Evolutionary conservation across 305 asterid genomes (phyloP).

Genomic region (Solanum chacoense): DNA sequence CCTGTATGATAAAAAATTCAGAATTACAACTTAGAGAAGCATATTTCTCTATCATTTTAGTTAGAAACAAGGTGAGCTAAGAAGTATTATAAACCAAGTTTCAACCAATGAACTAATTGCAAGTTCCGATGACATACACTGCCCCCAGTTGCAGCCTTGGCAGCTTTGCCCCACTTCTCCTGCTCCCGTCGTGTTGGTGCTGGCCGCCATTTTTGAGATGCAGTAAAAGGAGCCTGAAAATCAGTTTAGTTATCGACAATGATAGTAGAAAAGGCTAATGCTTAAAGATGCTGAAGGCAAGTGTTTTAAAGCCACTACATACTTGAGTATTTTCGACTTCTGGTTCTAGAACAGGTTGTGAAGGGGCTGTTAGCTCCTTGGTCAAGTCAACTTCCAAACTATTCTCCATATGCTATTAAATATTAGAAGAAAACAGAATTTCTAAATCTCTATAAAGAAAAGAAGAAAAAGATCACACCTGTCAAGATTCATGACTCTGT

Average conservation of each 20-base stretch:
- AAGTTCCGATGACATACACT: constrained; percentile 40
- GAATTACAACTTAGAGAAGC: not conserved
- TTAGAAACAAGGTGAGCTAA: not conserved
- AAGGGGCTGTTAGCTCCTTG: constrained; percentile 43
- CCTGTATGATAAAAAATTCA: constrained; percentile 27
- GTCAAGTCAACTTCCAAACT: constrained; percentile 85
- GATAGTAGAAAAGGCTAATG: not conserved
- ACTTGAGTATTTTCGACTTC: constrained; percentile 40
- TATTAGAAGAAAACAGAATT: not conserved
- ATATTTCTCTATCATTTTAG: not conserved
- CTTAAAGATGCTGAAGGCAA: not conserved
- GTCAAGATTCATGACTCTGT: constrained; percentile 87
- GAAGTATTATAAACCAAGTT: not conserved
- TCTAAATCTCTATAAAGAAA: not conserved
- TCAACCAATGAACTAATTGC: constrained; percentile 1
- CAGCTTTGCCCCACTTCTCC: constrained; percentile 87
- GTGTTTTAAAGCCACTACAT: not conserved
- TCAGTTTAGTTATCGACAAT: constrained; percentile 3
- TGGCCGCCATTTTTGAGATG: constrained; percentile 57
- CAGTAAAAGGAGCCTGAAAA: constrained; percentile 23
- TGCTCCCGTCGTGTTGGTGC: constrained; percentile 93
- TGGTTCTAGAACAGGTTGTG: constrained; percentile 23
- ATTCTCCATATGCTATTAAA: constrained; percentile 6
- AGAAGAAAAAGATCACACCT: constrained; percentile 26
- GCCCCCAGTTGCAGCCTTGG: constrained; percentile 92